Percentiles rank a stretch among this genome's conserved stretches.
phyloP scores from a whole-genome alignment of 495 filamentous ascomycete genomes.

The Podospora pseudoanserina region DNA sequence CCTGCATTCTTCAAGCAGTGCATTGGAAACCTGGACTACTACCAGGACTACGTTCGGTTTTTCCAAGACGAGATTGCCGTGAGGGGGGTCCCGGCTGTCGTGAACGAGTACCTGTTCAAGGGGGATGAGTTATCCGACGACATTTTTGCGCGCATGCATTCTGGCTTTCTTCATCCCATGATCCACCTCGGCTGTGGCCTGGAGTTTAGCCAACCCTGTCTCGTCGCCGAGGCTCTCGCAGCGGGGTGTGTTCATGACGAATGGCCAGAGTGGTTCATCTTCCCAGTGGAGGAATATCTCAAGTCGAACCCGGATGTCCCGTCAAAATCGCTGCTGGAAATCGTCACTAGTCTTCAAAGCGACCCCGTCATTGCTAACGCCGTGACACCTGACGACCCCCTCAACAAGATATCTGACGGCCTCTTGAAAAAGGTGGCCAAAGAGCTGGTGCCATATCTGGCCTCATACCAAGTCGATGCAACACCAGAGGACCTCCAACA shows the following conservation, averaged over 20 bases:
- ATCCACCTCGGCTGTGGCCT: constrained; percentile 70
- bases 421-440: neutral
- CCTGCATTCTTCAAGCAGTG: constrained; percentile 3
- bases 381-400: neutral
- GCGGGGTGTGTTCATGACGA: constrained; percentile 55
- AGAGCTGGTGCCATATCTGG: constrained; percentile 4
- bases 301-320: neutral
- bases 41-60: neutral
- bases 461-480: neutral
- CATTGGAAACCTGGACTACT: constrained; percentile 1
- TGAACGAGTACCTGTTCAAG: constrained; percentile 13
- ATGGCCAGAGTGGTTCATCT: constrained; percentile 48
- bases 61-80: constrained; percentile 42
- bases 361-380: constrained; percentile 3
- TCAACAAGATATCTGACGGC: constrained; percentile 10
- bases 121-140: neutral
- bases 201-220: constrained; percentile 65
- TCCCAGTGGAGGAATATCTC: constrained; percentile 49
- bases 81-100: constrained; percentile 37
- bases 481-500: neutral
- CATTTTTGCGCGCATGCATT: neutral
- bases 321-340: neutral
- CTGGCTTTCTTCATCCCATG: constrained; percentile 63
- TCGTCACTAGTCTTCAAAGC: neutral
- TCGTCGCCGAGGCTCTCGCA: constrained; percentile 66